phyloP scores from a whole-genome alignment of 2,329 filamentous ascomycete species.

The Meredithiella fracta region DNA sequence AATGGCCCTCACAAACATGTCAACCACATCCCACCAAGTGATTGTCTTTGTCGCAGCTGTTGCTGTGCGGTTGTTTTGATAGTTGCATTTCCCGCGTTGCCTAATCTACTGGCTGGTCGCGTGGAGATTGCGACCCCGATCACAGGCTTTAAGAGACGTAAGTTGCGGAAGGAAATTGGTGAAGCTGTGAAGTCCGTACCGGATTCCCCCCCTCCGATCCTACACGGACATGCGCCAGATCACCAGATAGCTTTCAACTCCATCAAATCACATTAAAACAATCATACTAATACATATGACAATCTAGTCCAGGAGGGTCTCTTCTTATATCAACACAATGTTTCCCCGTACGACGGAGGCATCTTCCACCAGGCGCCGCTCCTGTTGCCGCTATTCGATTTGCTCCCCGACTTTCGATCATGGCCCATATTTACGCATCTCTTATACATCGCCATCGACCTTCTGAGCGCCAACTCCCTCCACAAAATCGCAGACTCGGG shows the following conservation, averaged over 20 bases:
- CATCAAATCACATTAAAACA: too few relatives aligned
- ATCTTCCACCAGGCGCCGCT: slow-evolving; percentile 71
- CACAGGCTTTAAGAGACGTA: slow-evolving; percentile 94
- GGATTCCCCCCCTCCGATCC: too few relatives aligned
- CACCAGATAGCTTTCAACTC: too few relatives aligned
- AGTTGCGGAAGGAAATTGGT: slow-evolving; percentile 20
- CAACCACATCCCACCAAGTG: slow-evolving; percentile 12
- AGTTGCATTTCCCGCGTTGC: slow-evolving; percentile 63
- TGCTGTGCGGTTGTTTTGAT: slow-evolving; percentile 67
- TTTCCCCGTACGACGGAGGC: slow-evolving; percentile 92
- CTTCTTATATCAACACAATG: slow-evolving; percentile 89
- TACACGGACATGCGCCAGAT: too few relatives aligned
- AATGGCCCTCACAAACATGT: slow-evolving; percentile 11
- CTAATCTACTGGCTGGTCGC: slow-evolving; percentile 70
- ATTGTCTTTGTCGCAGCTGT: slow-evolving; percentile 58
- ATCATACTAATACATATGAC: slow-evolving; percentile 3
- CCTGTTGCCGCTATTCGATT: slow-evolving; percentile 76
- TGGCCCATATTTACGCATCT: slow-evolving; percentile 61
- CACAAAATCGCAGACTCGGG: slow-evolving; percentile 66
- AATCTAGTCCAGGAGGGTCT: slow-evolving; percentile 77
- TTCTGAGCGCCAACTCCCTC: slow-evolving; percentile 67
- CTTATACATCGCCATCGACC: slow-evolving; percentile 65
- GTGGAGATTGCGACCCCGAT: slow-evolving; percentile 96
- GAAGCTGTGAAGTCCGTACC: too few relatives aligned
- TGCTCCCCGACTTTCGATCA: slow-evolving; percentile 54